phyloP scores from a whole-genome alignment of 2,329 filamentous ascomycete genomes.

The Tothia fuscella region DNA sequence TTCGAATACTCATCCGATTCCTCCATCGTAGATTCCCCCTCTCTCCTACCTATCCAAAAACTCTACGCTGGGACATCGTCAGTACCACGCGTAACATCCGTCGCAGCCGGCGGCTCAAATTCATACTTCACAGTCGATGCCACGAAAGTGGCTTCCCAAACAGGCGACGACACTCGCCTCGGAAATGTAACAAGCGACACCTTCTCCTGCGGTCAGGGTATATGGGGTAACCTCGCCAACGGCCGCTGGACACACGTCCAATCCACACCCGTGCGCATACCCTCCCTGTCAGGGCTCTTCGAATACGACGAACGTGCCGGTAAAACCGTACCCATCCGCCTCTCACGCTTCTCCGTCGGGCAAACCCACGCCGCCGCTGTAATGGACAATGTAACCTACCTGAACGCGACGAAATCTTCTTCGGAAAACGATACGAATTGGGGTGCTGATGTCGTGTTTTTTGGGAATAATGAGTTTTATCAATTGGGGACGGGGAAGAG shows the following conservation, averaged over 20 bases:
- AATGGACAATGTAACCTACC: slow-evolving; percentile 67
- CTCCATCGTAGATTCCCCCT: slow-evolving; percentile 55
- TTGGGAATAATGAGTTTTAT: slow-evolving; percentile 89
- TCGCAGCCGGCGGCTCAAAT: slow-evolving; percentile 77
- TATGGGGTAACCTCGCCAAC: slow-evolving; percentile 71
- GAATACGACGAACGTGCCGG: slow-evolving; percentile 73
- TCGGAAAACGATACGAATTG: slow-evolving; percentile 67
- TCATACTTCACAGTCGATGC: slow-evolving; percentile 82
- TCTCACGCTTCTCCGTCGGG: slow-evolving; percentile 63
- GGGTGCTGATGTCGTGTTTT: slow-evolving; percentile 82
- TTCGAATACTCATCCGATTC: slow-evolving; percentile 55
- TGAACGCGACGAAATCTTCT: slow-evolving; percentile 39
- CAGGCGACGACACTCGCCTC: slow-evolving; percentile 23
- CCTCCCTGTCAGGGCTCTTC: slow-evolving; percentile 66
- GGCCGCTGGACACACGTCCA: slow-evolving; percentile 86
- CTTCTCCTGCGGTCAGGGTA: slow-evolving; percentile 79
- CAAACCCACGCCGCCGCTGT: slow-evolving; percentile 70
- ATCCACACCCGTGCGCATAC: slow-evolving; percentile 64
- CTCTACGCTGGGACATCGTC: slow-evolving; percentile 59
- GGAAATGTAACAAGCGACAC: slow-evolving; percentile 59
- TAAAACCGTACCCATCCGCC: slow-evolving; percentile 61
- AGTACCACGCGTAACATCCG: slow-evolving; percentile 52
- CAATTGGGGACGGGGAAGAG: slow-evolving; percentile 87
- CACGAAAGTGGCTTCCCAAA: slow-evolving; percentile 42
- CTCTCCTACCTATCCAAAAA: slow-evolving; percentile 54